phyloP scores from a whole-genome alignment of 108 stramenopile genomes.

The Cyclotella choctawhatcheeana region DNA sequence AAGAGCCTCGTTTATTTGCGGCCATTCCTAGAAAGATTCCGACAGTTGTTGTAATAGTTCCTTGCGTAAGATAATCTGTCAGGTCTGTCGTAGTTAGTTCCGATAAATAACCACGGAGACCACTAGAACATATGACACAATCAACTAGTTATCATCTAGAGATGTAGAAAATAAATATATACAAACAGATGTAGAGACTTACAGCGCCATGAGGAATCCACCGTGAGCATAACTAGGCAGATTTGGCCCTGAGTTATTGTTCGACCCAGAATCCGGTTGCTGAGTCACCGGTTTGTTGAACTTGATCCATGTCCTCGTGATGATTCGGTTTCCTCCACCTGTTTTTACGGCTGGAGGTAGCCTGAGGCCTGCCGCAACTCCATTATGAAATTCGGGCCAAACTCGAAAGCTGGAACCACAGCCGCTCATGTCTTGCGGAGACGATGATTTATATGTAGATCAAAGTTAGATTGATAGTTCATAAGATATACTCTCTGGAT shows the following conservation, averaged over 20 bases:
- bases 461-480: neutral
- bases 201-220: conserved; percentile 92
- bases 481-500: neutral
- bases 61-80: conserved; percentile 96
- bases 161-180: neutral
- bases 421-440: conserved; percentile 64
- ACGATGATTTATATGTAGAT: neutral
- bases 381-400: conserved; percentile 99
- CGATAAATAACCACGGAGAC: conserved; percentile 92
- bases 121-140: conserved; percentile 23
- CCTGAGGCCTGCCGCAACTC: conserved; percentile 94
- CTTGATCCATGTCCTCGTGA: conserved; percentile 96
- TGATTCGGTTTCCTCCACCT: conserved; percentile 40
- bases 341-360: conserved; percentile 56
- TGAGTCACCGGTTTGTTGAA: conserved; percentile 82
- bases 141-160: neutral
- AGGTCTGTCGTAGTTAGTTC: conserved; percentile 95
- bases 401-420: conserved; percentile 76
- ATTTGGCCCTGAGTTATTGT: conserved; percentile 44
- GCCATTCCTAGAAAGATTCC: conserved; percentile 97
- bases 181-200: neutral
- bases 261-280: conserved; percentile 31
- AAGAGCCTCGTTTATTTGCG: conserved; percentile 91
- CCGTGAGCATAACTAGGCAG: conserved; percentile 76
- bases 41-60: conserved; percentile 94